Evolutionary conservation across 768 basidiomycete species (phyloP).

Genomic region (Lentinula detonsa): DNA sequence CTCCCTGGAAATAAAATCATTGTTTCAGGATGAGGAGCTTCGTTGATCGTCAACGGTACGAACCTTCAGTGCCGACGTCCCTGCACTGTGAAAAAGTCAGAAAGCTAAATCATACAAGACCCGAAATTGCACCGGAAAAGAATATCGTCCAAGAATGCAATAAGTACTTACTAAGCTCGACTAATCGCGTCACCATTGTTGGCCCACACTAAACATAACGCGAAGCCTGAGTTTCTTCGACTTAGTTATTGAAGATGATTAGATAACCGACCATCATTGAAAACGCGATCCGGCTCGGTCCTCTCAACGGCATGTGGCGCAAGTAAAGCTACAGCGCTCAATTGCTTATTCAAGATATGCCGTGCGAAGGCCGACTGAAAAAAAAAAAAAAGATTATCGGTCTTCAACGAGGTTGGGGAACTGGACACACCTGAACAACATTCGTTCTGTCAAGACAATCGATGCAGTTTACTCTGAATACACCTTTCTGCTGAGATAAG

Average conservation of each 20-base stretch:
- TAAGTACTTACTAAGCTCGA: slow-evolving; percentile 74
- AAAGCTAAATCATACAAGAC: neutral
- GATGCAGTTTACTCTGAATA: slow-evolving; percentile 91
- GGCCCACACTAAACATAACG: slow-evolving; percentile 73
- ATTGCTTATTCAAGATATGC: slow-evolving; percentile 68
- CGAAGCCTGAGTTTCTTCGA: neutral
- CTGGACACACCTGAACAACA: slow-evolving; percentile 68
- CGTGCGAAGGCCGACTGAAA: slow-evolving; percentile 86
- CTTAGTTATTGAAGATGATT: neutral
- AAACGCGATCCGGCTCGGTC: slow-evolving; percentile 62
- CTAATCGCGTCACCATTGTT: slow-evolving; percentile 97
- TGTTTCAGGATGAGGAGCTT: neutral
- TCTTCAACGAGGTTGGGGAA: neutral
- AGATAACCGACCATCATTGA: slow-evolving; percentile 62
- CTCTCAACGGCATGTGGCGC: slow-evolving; percentile 46
- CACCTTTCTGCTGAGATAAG: slow-evolving; percentile 78
- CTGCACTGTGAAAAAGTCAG: slow-evolving; percentile 51
- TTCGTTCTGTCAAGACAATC: slow-evolving; percentile 95
- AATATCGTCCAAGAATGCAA: no score
- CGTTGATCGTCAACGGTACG: slow-evolving; percentile 15
- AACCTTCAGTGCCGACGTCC: slow-evolving; percentile 94
- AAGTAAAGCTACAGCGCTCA: slow-evolving; percentile 66
- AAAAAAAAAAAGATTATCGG: neutral
- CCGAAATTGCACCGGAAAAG: no score
- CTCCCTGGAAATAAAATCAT: slow-evolving; percentile 44